Evolutionary conservation across 2,329 filamentous ascomycete species (phyloP).

Genomic region (Stylonectria norvegica): DNA sequence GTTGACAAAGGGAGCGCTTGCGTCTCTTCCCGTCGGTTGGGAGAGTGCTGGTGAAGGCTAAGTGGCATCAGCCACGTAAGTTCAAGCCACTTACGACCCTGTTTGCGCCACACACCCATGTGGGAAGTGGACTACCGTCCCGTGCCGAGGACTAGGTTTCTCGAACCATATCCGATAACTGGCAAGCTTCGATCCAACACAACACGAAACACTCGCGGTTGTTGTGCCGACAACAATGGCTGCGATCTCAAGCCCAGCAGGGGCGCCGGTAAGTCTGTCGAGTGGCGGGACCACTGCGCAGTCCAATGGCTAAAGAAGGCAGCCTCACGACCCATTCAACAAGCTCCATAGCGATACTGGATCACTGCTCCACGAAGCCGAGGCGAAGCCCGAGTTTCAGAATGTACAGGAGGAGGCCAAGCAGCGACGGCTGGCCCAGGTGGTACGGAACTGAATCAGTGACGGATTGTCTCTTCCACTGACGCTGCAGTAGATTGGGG

Average conservation of each 20-base stretch:
- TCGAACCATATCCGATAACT: slow-evolving; percentile 22
- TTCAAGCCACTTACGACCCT: too few species aligned
- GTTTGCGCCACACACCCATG: too few species aligned
- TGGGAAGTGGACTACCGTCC: too few species aligned
- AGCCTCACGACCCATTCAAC: slow-evolving; percentile 37
- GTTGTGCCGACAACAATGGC: slow-evolving; percentile 31
- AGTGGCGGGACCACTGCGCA: background rate
- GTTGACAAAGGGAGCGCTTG: too few species aligned
- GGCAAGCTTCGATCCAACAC: slow-evolving; percentile 18
- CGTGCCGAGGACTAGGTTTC: slow-evolving; percentile 13
- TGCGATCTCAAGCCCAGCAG: slow-evolving; percentile 28
- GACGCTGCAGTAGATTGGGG: slow-evolving; percentile 40
- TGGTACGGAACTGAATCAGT: slow-evolving; percentile 26
- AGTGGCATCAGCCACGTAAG: too few species aligned
- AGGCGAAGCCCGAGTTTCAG: slow-evolving; percentile 34
- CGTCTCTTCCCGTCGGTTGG: too few species aligned
- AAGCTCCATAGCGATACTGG: slow-evolving; percentile 40
- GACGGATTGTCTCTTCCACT: slow-evolving; percentile 5
- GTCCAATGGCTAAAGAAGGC: slow-evolving; percentile 19
- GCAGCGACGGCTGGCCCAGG: slow-evolving; percentile 36
- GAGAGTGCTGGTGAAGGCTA: too few species aligned
- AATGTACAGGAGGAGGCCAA: slow-evolving; percentile 39
- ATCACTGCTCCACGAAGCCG: slow-evolving; percentile 38
- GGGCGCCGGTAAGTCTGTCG: slow-evolving; percentile 28
- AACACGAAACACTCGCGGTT: slow-evolving; percentile 12